Base-by-base conservation (phyloP, 2,329 filamentous ascomycete species). In the Cladophialophora yegresii region DNA sequence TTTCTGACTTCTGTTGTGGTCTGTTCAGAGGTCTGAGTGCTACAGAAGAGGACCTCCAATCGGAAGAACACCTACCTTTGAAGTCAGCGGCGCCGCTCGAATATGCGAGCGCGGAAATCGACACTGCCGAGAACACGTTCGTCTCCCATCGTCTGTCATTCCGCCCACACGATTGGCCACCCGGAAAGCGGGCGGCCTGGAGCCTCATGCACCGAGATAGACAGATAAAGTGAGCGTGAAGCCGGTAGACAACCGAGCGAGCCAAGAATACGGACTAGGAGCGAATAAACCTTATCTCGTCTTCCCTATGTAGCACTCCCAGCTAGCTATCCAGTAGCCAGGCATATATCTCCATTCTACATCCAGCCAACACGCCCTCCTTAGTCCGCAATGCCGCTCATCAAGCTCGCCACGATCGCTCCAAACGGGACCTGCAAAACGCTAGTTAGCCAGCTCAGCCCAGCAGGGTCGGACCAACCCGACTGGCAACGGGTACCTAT, bases 381-480 rank as follows among this genome's bases (percentile, higher is more conserved):
- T 30, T 54, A 54, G 32, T 61, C 58, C 20, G 58, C 58, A 47
- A 61, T 22, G 3, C 58, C 58, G 22, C 49, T 45, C 58, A 61
- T 9, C 50, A 61, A 23, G 4, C 49, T 49, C 16, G 33, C 58
- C 12, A 61, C 36, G 10, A 47, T 23, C 5, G 33, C 58, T 3
- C 58, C 58, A 9, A 61, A 4, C 12, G 58, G 58, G 12, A 61
- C 13, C 51, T 54, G 28, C 12, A 33, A 10, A 32, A 22, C n/a
- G 1, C 8, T 16, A 28, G 51, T 54, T 20, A 54, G 51, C 12
- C 22, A 49, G 10, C 22, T 12, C 9, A 16, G 13, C 45, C 20
- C 20, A 51, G 1, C 8, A 8, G 16, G 36, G 7, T 8, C 8
- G n/a, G 13, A 43, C n/a, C 13, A 16, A 7, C 1, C 36, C 5